Evolutionary conservation across 2,329 filamentous ascomycete species (phyloP), one percentile per base, ranked within the genome.

Genomic region (Microascus cirrosus): DNA sequence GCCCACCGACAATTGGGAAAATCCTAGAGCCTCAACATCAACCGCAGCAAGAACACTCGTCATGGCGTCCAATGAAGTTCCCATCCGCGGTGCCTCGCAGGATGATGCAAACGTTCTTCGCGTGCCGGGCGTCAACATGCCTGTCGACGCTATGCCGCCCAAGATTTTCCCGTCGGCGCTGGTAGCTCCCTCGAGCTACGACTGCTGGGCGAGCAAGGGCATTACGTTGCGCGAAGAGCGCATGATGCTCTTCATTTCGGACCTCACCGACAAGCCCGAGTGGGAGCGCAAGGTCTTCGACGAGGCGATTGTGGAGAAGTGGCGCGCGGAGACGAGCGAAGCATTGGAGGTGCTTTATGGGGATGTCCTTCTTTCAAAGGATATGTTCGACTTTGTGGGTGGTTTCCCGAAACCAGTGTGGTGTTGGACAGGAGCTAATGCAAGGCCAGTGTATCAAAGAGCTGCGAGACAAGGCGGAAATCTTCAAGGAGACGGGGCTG

Each of bases 401-500:
- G 8, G 35, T 15, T n/a, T n/a, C n/a, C n/a, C n/a, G n/a, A n/a
- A n/a, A n/a, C n/a, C n/a, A n/a, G n/a, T n/a, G 36, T 36, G 12
- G 18, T 42, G n/a, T 22, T 20, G 22, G 34, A 18, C 15, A 36
- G 12, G 53, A 56, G 25, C 52, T 13, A 56, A 45, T 12, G n/a
- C 42, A 32, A 3, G 7, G 36, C 28, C 57, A 61, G 61, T 64
- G 57, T 45, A 65, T 77, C 48, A 63, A 68, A 8, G 77, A 80
- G 59, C 67, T 80, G 1, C 69, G 67, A 20, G 73, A 73, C 61
- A 79, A 81, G 60, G 76, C 76, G 0, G 62, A 64, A n/a, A 66
- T 73, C 22, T 72, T 72, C 59, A 65, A 71, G 56, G 60, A 68
- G n/a, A 68, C 67, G 25, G 62, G 68, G 8, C 39, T 28, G 22